Conservation (phyloP, 139 green algal genomes). For the Tetradesmus obliquus region DNA sequence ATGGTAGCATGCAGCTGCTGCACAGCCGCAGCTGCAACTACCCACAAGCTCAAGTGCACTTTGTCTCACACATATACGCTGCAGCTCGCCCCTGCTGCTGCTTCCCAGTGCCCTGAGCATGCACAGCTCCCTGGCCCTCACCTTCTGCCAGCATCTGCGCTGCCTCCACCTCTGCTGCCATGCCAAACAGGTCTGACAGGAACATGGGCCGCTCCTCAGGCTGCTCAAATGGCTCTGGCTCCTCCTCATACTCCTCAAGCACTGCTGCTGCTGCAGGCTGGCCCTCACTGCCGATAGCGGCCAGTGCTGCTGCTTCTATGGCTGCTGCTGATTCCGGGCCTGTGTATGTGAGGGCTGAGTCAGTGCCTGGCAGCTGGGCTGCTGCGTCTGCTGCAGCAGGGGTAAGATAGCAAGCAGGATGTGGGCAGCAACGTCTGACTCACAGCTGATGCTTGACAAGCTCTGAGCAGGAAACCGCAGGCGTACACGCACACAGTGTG, state of each 20-base stretch:
- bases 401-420: not conserved
- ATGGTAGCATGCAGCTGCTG: too few species aligned
- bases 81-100: not conserved
- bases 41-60: not conserved
- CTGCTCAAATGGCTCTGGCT: conserved; percentile 50
- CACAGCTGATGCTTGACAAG: not conserved
- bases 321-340: not conserved
- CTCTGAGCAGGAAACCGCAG: not conserved
- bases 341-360: not conserved
- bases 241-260: not conserved
- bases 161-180: conserved; percentile 59
- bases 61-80: too few species aligned
- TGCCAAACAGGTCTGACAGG: conserved; percentile 67
- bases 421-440: not conserved
- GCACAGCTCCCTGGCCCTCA: not conserved
- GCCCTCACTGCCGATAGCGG: not conserved
- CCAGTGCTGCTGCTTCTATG: not conserved
- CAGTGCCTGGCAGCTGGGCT: not conserved
- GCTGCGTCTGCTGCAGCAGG: not conserved
- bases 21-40: not conserved
- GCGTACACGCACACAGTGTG: not conserved
- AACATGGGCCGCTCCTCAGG: conserved; percentile 50
- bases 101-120: not conserved
- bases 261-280: not conserved
- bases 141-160: conserved; percentile 39